A percentile compares a stretch with the other conserved stretches of the same genome.
Conservation (phyloP, 1,139 yeast species). For the Diutina catenulata region DNA sequence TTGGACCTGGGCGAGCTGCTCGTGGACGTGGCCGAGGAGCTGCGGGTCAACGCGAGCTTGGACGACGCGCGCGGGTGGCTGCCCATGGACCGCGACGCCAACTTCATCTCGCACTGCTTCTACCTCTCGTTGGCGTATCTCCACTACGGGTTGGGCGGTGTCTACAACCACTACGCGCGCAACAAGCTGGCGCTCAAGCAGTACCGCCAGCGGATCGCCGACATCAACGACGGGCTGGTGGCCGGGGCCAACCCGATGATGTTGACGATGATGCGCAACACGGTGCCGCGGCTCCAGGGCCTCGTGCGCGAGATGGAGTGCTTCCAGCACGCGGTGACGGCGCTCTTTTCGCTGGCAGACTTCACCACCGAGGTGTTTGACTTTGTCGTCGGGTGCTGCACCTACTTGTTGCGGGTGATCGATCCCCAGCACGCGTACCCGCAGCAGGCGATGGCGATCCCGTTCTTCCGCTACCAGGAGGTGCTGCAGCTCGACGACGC, state of each 20-base stretch:
- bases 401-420: conserved; percentile 57
- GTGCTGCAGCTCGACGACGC: conserved; percentile 52
- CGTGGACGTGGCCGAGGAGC: conserved; percentile 65
- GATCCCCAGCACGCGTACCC: conserved; percentile 68
- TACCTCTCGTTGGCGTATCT: conserved; percentile 67
- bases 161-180: conserved; percentile 45
- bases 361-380: conserved; percentile 62
- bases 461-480: conserved; percentile 44
- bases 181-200: conserved; percentile 25
- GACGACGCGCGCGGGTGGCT: conserved; percentile 56
- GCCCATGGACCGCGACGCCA: conserved; percentile 22
- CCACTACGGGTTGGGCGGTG: conserved; percentile 86
- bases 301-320: conserved; percentile 39
- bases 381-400: conserved; percentile 63
- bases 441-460: conserved; percentile 38
- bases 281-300: conserved; percentile 14
- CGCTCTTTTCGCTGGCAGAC: conserved; percentile 43
- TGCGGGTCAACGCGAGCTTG: conserved; percentile 68
- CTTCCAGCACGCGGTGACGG: conserved; percentile 41
- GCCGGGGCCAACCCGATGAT: not conserved
- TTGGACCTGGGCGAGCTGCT: conserved; percentile 40
- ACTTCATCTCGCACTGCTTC: conserved; percentile 84
- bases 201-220: not conserved
- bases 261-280: conserved; percentile 3
- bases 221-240: not conserved